Conservation (phyloP, 768 basidiomycete species). For the Tulasnella sp. region DNA sequence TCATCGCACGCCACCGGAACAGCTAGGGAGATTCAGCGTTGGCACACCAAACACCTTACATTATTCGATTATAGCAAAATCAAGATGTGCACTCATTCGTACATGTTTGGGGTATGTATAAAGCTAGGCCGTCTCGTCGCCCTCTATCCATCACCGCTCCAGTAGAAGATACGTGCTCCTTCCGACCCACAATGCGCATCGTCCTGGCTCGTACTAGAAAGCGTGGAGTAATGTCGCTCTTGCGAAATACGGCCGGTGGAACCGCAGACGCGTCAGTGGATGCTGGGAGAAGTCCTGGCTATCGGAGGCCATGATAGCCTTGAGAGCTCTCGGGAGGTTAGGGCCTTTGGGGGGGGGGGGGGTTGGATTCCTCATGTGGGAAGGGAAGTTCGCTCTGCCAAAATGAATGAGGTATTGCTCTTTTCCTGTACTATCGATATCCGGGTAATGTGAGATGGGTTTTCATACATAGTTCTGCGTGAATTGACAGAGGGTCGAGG, state of each 20-base stretch:
- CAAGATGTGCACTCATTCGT: no score
- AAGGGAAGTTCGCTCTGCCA: constrained; percentile 49
- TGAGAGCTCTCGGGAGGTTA: constrained; percentile 57
- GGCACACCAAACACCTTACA: no score
- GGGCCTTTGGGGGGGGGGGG: constrained; percentile 91
- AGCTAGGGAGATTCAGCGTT: no score
- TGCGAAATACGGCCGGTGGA: constrained; percentile 31
- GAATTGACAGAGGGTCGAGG: no score
- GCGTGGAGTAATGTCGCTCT: constrained; percentile 50
- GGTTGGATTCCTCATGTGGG: constrained; percentile 75
- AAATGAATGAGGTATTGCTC: neutral
- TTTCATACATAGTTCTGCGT: neutral
- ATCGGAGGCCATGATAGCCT: neutral
- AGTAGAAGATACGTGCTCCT: constrained; percentile 24
- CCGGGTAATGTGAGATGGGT: neutral
- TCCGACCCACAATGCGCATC: constrained; percentile 12
- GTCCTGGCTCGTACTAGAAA: constrained; percentile 34
- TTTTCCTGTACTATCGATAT: neutral
- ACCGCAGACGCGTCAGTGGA: constrained; percentile 29
- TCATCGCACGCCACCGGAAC: no score
- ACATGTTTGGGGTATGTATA: no score
- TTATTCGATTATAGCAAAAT: no score
- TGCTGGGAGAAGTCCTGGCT: neutral
- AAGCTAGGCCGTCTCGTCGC: neutral
- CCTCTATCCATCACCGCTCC: constrained; percentile 19